Evolutionary conservation across 345 rosid genomes (phyloP), one percentile per base, ranked within the genome.

Genomic region (Nasturtium officinale): DNA sequence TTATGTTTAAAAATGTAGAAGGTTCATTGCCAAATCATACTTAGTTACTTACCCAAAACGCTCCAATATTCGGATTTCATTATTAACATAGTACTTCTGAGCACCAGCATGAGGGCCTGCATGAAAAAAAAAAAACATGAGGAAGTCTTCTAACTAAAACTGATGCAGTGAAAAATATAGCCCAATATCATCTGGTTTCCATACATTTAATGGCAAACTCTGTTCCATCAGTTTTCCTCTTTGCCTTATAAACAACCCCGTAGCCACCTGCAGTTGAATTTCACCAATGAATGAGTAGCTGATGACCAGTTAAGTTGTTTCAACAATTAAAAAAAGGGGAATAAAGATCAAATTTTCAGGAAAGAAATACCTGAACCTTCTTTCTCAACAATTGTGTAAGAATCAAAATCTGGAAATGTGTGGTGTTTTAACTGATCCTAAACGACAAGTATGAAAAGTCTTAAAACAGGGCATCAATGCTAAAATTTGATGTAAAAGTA

Each of bases 151-250:
- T n/a, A 77, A 77, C 61, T 4, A 55, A 25, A 76, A 29, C 20
- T 35, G 21, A 50, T 46, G 16, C 70, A 62, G 12, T 68, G 40
- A 52, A 32, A 54, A 42, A 53, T 75, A 37, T 43, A 43, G 71
- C 46, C 15, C 62, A 12, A 70, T 63, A 69, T 56, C 61, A 70
- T 38, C 56, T 37, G 16, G 8, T 71, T 73, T 21, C 46, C 90
- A 48, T 86, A 95, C 99, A 90, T 86, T 95, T 95, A 77, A 95
- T 91, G 71, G 99, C 99, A 76, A 95, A 89, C 8, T 77, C 67
- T 38, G 69, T 75, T 61, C 94, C 96, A 76, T 91, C 97, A 67
- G 12, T 67, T 79, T 85, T 88, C 78, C 89, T 90, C 45, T 77
- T 66, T 43, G 97, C 98, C 74, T 89, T 85, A 72, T 90, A 95